Evolutionary conservation across 768 basidiomycete genomes (phyloP).

Genomic region (Coprinopsis marcescibilis): DNA sequence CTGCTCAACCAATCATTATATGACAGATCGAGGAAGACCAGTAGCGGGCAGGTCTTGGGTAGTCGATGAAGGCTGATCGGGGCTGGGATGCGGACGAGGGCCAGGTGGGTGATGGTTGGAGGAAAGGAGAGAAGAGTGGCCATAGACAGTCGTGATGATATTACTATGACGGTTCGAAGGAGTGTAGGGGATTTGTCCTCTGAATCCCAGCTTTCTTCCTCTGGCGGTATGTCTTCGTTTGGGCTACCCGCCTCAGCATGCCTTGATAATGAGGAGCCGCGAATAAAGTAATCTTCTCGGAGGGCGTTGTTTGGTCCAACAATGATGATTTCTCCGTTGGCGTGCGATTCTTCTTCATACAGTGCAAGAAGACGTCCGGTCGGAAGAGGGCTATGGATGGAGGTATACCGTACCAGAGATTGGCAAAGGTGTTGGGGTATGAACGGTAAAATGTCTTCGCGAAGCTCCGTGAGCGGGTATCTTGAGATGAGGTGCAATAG

Average conservation of each 20-base stretch:
- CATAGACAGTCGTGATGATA: constrained; percentile 41
- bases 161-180: constrained; percentile 44
- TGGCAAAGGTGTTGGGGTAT: constrained; percentile 57
- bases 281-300: constrained; percentile 38
- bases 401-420: constrained; percentile 51
- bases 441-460: constrained; percentile 38
- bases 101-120: constrained; percentile 58
- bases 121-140: constrained; percentile 48
- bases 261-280: constrained; percentile 7
- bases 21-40: constrained; percentile 61
- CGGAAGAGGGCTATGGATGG: constrained; percentile 52
- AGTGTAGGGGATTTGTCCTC: constrained; percentile 28
- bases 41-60: constrained; percentile 53
- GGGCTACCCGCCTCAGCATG: constrained; percentile 1
- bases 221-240: neutral
- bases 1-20: constrained; percentile 47
- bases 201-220: constrained; percentile 41
- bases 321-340: constrained; percentile 59
- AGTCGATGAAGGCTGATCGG: constrained; percentile 51
- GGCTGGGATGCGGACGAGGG: constrained; percentile 45
- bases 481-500: constrained; percentile 40
- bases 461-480: constrained; percentile 37
- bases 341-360: constrained; percentile 44
- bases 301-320: constrained; percentile 48
- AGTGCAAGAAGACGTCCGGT: constrained; percentile 44